Evolutionary conservation across 257 asterid species (phyloP), one percentile per base, ranked within the genome.

Genomic region (Echites panduratus): DNA sequence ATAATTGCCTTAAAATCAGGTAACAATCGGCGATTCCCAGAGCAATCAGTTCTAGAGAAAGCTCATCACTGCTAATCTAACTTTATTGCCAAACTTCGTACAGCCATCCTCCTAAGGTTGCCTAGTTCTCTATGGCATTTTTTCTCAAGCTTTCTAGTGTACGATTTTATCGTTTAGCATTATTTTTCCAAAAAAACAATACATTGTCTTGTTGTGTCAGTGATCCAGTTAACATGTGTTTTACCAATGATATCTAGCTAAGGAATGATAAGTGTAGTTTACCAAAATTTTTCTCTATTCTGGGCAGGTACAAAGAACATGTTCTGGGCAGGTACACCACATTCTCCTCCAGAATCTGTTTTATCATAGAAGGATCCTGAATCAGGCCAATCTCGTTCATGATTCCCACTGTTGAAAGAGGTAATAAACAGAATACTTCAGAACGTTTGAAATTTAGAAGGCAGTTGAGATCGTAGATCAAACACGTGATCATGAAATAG

Each of bases 241-340:
- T 27, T 68, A 68, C 19, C 47, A 32, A 12, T 38, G 58, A 53
- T n/a, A 27, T 50, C 27, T 24, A 26, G 63, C 9, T 47, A 4
- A 47, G 73, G 14, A 32, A 49, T 27, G 56, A 17, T 29, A 75
- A 38, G 35, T 7, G 76, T 62, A 54, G 61, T 40, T 76, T 84
- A 89, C 93, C 93, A 85, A 78, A 89, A 85, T 68, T 89, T 89
- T 71, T 90, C 96, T 84, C 96, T 79, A 32, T 89, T 89, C 76
- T 84, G 89, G 13, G 96, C 89, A 24, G 96, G 96, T 77, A 85
- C 88, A 22, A 79, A 89, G 73, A 84, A 89, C 88, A 85, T 85
- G 68, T 90, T 89, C 88, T 89, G 89, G 53, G 96, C 96, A 19
- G 61, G 81, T 58, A 89, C 96, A 32, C 96, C 96, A 66, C 96